These are phyloP conservation scores for Ceratocystis smalleyi DNA, from an alignment of 2,329 filamentous ascomycete species.

Conservation along the genomic window DNA sequence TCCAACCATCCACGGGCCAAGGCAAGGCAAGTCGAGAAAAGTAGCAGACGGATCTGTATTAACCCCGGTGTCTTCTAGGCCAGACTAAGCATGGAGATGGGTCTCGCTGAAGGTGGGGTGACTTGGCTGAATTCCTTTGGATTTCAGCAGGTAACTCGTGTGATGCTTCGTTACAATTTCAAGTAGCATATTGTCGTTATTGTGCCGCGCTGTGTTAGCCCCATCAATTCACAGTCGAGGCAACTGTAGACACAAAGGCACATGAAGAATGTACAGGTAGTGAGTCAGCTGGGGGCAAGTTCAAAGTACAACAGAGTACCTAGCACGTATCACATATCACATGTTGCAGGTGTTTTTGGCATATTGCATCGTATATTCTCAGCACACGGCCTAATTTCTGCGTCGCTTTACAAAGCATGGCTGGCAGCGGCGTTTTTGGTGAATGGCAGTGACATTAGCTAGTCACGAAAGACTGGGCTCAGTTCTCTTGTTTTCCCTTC, in stretches of 20 bases:
- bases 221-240: not conserved
- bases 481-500: not conserved
- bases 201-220: not conserved
- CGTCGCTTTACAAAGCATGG: not conserved
- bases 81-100: too few relatives aligned
- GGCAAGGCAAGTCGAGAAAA: not conserved
- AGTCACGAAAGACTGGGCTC: not conserved
- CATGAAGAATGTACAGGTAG: not conserved
- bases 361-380: not conserved
- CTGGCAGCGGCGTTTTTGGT: not conserved
- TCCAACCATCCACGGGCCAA: not conserved
- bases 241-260: too few relatives aligned
- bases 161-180: not conserved
- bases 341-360: not conserved
- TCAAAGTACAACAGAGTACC: too few relatives aligned
- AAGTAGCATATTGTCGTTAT: not conserved
- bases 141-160: not conserved
- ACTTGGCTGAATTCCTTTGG: not conserved
- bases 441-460: constrained; percentile 2
- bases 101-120: not conserved
- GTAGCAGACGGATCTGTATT: not conserved
- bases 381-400: not conserved
- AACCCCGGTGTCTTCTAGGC: not conserved
- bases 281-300: too few relatives aligned
- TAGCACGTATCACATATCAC: not conserved